phyloP scores from a whole-genome alignment of 768 basidiomycete species.

The Rhizopogon vesiculosus region DNA sequence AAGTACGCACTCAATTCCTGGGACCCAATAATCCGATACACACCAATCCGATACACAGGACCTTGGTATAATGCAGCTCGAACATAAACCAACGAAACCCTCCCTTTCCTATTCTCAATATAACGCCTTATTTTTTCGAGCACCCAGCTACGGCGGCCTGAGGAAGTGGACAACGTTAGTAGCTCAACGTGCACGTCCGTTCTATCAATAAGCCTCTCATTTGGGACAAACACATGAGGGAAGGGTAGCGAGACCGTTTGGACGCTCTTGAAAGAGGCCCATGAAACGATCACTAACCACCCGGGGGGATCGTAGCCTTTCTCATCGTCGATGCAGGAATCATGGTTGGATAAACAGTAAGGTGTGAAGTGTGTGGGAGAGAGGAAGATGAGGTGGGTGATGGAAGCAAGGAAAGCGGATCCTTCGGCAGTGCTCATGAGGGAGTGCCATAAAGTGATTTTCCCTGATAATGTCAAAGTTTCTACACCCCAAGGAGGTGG shows the following conservation, averaged over 20 bases:
- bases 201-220: neutral
- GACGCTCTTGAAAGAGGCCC: constrained; percentile 26
- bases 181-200: neutral
- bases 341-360: neutral
- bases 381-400: constrained; percentile 34
- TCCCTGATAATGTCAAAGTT: constrained; percentile 29
- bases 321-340: neutral
- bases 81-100: no score
- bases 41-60: no score
- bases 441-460: constrained; percentile 26
- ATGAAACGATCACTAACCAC: constrained; percentile 27
- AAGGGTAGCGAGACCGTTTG: neutral
- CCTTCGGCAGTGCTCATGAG: constrained; percentile 29
- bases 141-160: neutral
- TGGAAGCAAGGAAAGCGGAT: constrained; percentile 25
- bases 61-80: no score
- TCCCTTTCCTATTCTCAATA: neutral
- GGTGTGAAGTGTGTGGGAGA: neutral
- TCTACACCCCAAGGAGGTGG: constrained; percentile 16
- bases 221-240: neutral
- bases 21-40: no score
- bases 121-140: neutral
- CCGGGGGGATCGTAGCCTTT: neutral
- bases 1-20: no score
- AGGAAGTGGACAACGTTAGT: neutral